These are phyloP conservation scores for Saccharomyces eubayanus DNA, from an alignment of 805 yeast genomes.

Conservation along the genomic window DNA sequence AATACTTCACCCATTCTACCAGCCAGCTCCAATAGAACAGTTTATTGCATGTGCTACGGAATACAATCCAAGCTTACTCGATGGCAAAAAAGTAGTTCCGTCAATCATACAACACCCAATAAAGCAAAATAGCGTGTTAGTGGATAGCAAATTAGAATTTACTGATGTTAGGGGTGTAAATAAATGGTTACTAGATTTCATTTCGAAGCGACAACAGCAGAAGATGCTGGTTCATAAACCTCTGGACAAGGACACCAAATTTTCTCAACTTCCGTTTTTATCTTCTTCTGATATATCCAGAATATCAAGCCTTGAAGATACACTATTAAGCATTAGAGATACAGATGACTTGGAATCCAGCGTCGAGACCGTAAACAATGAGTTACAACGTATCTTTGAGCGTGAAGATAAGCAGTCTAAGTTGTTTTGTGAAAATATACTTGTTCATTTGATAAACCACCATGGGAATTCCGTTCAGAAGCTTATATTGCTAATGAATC, in stretches of 20 bases:
- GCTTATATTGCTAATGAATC: slow-evolving; percentile 10
- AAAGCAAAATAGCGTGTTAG: slow-evolving; percentile 1
- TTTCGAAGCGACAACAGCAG: background rate
- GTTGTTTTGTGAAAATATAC: slow-evolving; percentile 32
- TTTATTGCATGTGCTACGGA: slow-evolving; percentile 18
- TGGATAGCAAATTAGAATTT: slow-evolving; percentile 10
- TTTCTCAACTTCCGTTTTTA: background rate
- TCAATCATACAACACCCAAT: slow-evolving; percentile 7
- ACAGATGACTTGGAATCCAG: background rate
- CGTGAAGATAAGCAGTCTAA: background rate
- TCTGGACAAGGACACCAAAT: background rate
- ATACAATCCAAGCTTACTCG: slow-evolving; percentile 11
- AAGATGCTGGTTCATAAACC: background rate
- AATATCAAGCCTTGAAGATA: background rate
- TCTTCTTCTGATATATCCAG: background rate
- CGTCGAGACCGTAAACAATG: background rate
- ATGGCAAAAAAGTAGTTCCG: slow-evolving; percentile 17
- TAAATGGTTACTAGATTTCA: slow-evolving; percentile 15
- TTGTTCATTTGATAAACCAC: slow-evolving; percentile 19
- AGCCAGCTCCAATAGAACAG: slow-evolving; percentile 17
- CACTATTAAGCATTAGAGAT: background rate
- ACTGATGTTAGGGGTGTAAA: slow-evolving; percentile 11
- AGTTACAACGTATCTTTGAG: background rate
- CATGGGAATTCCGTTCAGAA: slow-evolving; percentile 10
- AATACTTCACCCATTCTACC: slow-evolving; percentile 24